Evolutionary conservation across 306 rosid genomes (phyloP).

Genomic region (Fagus sylvatica): DNA sequence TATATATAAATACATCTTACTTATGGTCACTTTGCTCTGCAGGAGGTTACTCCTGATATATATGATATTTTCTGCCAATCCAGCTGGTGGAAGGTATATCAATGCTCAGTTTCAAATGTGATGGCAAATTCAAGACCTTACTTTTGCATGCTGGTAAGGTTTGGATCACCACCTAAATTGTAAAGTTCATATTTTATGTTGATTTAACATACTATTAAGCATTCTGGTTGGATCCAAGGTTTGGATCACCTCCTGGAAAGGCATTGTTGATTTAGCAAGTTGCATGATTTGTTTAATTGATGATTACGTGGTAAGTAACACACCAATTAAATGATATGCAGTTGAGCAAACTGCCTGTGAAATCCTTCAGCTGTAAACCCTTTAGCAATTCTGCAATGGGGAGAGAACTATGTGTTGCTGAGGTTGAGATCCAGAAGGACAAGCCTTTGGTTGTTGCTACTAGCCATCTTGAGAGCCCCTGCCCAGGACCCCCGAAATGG

Average conservation of each 20-base stretch:
- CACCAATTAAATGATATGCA: constrained; percentile 26
- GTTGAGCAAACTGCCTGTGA: constrained; percentile 80
- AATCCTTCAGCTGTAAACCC: constrained; percentile 60
- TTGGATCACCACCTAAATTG: not conserved
- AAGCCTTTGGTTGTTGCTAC: constrained; percentile 70
- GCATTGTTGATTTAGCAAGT: not conserved
- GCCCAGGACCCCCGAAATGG: constrained; percentile 84
- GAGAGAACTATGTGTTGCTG: constrained; percentile 80
- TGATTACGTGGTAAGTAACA: not conserved
- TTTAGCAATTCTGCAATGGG: constrained; percentile 79
- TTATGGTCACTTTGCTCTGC: constrained; percentile 1
- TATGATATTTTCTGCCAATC: constrained; percentile 50
- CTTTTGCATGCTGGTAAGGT: constrained; percentile 52
- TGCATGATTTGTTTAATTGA: not conserved
- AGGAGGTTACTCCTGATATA: constrained; percentile 57
- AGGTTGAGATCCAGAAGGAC: constrained; percentile 56
- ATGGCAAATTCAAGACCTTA: constrained; percentile 38
- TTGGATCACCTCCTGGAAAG: no score
- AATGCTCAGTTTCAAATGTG: constrained; percentile 41
- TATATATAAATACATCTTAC: constrained; percentile 6
- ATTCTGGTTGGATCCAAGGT: not conserved
- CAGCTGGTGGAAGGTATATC: constrained; percentile 52
- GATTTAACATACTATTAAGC: not conserved
- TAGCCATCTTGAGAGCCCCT: constrained; percentile 96
- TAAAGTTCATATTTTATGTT: not conserved